Percentiles rank a stretch among this genome's conserved stretches.
Evolutionary conservation across 805 yeast genomes (phyloP).

Genomic region (Jamesozyma hellenica): DNA sequence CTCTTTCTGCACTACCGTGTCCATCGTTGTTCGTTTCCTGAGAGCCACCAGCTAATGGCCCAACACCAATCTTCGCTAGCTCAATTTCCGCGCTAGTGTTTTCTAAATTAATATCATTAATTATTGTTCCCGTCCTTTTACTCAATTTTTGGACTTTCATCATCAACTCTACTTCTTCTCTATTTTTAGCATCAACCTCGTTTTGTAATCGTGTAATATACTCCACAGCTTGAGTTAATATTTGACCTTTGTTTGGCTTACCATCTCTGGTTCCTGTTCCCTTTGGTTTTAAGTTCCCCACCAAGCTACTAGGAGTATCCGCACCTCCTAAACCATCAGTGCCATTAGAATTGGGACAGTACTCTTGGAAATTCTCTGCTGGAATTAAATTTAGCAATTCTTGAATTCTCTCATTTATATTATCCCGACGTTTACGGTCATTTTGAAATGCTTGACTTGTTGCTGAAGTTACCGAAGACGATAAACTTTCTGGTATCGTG

Average conservation of each 20-base stretch:
- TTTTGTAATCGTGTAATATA: slow-evolving; percentile 59
- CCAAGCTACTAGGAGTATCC: slow-evolving; percentile 6
- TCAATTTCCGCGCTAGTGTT: slow-evolving; percentile 75
- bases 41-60: slow-evolving; percentile 45
- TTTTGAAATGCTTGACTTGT: slow-evolving; percentile 19
- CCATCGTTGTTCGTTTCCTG: background rate
- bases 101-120: slow-evolving; percentile 36
- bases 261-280: slow-evolving; percentile 72
- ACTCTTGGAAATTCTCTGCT: slow-evolving; percentile 36
- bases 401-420: slow-evolving; percentile 48
- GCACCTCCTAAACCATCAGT: slow-evolving; percentile 5
- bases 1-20: background rate
- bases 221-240: slow-evolving; percentile 63
- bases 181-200: slow-evolving; percentile 65
- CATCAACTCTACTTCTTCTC: slow-evolving; percentile 66
- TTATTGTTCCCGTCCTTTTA: slow-evolving; percentile 34
- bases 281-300: slow-evolving; percentile 19
- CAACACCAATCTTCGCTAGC: slow-evolving; percentile 70
- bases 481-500: slow-evolving; percentile 11
- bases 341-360: slow-evolving; percentile 9
- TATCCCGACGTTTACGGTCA: slow-evolving; percentile 44
- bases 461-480: slow-evolving; percentile 15
- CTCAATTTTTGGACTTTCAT: slow-evolving; percentile 48
- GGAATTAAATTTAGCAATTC: slow-evolving; percentile 40
- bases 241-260: slow-evolving; percentile 78